Evolutionary conservation across 192 early-diverging fungal genomes (phyloP).

Genomic region (Coemansia sp.): DNA sequence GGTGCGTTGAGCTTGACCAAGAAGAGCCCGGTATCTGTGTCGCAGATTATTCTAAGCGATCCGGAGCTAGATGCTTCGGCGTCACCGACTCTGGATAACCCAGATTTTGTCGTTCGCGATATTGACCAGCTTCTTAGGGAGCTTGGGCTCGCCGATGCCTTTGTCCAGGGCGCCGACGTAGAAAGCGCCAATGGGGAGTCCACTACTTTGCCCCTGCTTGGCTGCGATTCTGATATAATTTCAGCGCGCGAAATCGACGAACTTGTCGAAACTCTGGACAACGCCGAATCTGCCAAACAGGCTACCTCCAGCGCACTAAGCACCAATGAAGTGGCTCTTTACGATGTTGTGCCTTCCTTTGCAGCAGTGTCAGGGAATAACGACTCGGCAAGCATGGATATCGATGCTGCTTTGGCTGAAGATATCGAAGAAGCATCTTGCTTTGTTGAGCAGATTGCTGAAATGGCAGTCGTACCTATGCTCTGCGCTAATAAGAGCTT

Average conservation of each 20-base stretch:
- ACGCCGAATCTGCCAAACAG: neutral
- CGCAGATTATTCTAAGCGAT: neutral
- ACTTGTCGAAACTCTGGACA: constrained; percentile 36
- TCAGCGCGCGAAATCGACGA: constrained; percentile 38
- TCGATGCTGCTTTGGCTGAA: neutral
- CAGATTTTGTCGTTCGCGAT: constrained; percentile 19
- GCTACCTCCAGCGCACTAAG: neutral
- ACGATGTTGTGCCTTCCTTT: neutral
- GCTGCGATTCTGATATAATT: constrained; percentile 22
- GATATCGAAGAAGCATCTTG: neutral
- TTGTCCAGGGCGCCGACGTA: constrained; percentile 11
- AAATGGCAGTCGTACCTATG: neutral
- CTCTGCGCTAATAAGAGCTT: neutral
- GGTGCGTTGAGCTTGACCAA: neutral
- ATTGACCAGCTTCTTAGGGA: constrained; percentile 45
- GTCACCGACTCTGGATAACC: neutral
- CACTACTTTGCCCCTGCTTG: neutral
- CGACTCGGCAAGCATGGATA: neutral
- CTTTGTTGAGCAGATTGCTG: neutral
- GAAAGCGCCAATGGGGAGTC: neutral
- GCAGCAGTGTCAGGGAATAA: neutral
- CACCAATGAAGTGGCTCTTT: neutral
- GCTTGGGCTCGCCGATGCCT: constrained; percentile 20
- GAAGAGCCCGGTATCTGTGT: neutral
- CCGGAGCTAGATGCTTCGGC: neutral